Evolutionary conservation across 495 filamentous ascomycete genomes (phyloP).

Genomic region (Trichoderma erinaceum): DNA sequence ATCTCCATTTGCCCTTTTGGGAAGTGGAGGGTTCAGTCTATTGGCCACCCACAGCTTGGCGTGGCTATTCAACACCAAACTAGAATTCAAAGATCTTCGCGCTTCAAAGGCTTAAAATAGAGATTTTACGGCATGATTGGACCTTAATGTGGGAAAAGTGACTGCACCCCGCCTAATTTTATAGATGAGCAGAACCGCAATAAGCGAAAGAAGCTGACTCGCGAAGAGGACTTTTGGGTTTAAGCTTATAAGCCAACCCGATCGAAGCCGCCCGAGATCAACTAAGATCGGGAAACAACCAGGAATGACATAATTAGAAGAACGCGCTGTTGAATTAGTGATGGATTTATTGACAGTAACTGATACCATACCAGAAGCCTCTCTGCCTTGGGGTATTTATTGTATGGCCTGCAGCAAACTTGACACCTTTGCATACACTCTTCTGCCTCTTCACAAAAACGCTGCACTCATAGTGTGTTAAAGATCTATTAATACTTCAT

Average conservation of each 20-base stretch:
- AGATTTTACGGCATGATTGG: not conserved
- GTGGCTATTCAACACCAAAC: not conserved
- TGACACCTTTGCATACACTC: no score
- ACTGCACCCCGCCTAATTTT: no score
- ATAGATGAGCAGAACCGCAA: not conserved
- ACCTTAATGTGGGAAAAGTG: not conserved
- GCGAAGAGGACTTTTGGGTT: not conserved
- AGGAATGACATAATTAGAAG: no score
- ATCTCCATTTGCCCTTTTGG: not conserved
- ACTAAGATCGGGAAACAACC: no score
- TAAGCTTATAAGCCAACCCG: no score
- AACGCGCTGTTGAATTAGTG: no score
- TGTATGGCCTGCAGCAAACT: no score
- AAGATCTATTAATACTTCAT: not conserved
- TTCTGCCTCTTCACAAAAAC: not conserved
- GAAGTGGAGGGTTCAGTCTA: not conserved
- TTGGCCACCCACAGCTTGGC: not conserved
- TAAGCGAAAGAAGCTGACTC: not conserved
- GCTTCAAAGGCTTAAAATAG: not conserved
- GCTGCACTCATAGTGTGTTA: not conserved
- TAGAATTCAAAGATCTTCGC: not conserved
- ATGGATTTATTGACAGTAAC: no score
- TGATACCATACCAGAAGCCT: no score
- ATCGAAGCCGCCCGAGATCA: no score
- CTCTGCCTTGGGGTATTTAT: no score